These are phyloP conservation scores for Leucoagaricus sp. DNA, from an alignment of 1,284 basidiomycete genomes.

Conservation along the genomic window DNA sequence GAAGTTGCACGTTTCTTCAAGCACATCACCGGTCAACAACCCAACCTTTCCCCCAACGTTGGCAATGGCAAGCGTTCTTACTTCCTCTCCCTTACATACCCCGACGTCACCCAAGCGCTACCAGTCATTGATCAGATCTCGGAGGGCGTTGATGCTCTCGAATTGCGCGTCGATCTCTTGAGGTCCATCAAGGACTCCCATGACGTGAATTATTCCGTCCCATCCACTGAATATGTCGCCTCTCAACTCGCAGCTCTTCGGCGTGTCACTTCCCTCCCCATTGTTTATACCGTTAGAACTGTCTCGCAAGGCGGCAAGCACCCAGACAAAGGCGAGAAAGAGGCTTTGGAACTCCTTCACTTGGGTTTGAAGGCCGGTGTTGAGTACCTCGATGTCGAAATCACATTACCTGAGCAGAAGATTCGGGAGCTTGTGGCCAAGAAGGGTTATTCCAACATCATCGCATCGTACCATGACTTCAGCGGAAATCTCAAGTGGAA, in stretches of 20 bases:
- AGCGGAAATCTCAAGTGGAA: slow-evolving; percentile 86
- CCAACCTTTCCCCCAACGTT: slow-evolving; percentile 68
- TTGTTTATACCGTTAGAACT: slow-evolving; percentile 92
- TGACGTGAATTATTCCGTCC: slow-evolving; percentile 50
- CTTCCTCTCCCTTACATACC: slow-evolving; percentile 93
- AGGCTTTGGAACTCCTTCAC: slow-evolving; percentile 78
- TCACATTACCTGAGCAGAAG: slow-evolving; percentile 67
- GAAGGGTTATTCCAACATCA: slow-evolving; percentile 79
- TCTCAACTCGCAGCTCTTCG: slow-evolving; percentile 84
- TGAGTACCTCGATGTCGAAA: slow-evolving; percentile 94
- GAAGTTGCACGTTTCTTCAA: slow-evolving; percentile 84
- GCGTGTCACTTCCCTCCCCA: slow-evolving; percentile 78
- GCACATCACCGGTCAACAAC: slow-evolving; percentile 78
- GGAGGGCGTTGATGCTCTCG: slow-evolving; percentile 90
- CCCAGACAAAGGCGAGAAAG: slow-evolving; percentile 76
- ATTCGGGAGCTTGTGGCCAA: slow-evolving; percentile 61
- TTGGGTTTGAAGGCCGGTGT: slow-evolving; percentile 84
- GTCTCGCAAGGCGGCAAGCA: slow-evolving; percentile 90
- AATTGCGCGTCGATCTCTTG: slow-evolving; percentile 92
- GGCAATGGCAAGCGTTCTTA: slow-evolving; percentile 70
- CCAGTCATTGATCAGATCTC: slow-evolving; percentile 72
- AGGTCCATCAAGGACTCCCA: slow-evolving; percentile 52
- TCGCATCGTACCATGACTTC: slow-evolving; percentile 97
- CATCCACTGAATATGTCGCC: slow-evolving; percentile 75
- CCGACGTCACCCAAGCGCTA: slow-evolving; percentile 78